Evolutionary conservation across 148 eudicot genomes (phyloP).

Genomic region (Chenopodium berlandieri): DNA sequence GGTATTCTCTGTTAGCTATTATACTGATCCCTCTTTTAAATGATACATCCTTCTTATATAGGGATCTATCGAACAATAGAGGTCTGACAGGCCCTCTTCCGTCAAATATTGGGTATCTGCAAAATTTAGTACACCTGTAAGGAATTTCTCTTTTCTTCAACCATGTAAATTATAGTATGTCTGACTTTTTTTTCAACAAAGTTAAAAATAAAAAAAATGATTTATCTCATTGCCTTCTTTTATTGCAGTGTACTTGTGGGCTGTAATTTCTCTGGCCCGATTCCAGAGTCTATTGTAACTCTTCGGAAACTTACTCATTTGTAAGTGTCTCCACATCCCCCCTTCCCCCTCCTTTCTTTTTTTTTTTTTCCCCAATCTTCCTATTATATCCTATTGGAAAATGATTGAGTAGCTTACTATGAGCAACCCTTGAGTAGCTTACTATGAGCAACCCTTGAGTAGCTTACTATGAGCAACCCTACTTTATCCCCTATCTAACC

Average conservation of each 20-base stretch:
- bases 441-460: neutral
- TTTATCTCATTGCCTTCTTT: slow-evolving; percentile 3
- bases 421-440: neutral
- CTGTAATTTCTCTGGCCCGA: slow-evolving; percentile 31
- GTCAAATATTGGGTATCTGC: slow-evolving; percentile 30
- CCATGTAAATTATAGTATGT: neutral
- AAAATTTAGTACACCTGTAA: slow-evolving; percentile 33
- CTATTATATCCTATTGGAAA: neutral
- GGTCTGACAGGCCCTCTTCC: slow-evolving; percentile 32
- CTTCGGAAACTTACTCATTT: slow-evolving; percentile 25
- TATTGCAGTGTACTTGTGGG: slow-evolving; percentile 28
- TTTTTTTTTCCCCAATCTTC: neutral
- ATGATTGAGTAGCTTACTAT: neutral
- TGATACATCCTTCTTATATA: slow-evolving; percentile 10
- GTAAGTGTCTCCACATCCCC: slow-evolving; percentile 8
- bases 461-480: neutral
- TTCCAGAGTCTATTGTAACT: slow-evolving; percentile 34
- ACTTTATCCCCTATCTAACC: slow-evolving; percentile 5
- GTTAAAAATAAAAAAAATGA: neutral
- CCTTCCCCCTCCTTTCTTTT: neutral
- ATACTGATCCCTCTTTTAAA: neutral
- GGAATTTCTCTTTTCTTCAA: neutral
- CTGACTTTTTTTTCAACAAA: neutral
- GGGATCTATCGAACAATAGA: slow-evolving; percentile 39
- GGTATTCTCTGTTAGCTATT: neutral